Evolutionary conservation across 148 eudicot species (phyloP), one percentile per base, ranked within the genome.

Genomic region (Vaccinium darrowii): DNA sequence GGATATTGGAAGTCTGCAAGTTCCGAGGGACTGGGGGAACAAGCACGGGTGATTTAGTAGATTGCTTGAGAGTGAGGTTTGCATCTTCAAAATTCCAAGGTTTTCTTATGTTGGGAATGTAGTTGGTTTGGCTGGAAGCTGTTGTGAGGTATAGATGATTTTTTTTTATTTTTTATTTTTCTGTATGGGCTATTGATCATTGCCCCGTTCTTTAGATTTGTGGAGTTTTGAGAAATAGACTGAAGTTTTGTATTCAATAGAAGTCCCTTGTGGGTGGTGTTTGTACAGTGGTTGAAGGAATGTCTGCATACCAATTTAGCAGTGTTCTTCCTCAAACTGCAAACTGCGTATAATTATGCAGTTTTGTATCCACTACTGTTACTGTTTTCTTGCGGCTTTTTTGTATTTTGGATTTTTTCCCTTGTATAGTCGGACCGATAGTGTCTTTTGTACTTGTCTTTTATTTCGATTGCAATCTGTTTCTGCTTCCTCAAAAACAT

Each of bases 31-130:
- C 49, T 3, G 11, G 11, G 15, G 27, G 69, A 62, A 36, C 27
- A 39, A 36, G 51, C 53, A 47, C 39, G 3, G 51, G 23, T 56
- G 67, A 80, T 15, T 80, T 21, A 4, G 23, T 18, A 49, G 72
- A 57, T 52, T 56, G 83, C n/a, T 60, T 80, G 71, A 4, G 21
- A 43, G 83, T 19, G 73, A 47, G 75, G 73, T 43, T 43, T 81
- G 25, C 39, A 9, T 56, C 65, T 15, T 79, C 60, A 15, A 43
- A 60, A 79, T 79, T 56, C 65, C 11, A 33, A 54, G 52, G 73
- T 60, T 33, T 39, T 33, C 72, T 33, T 81, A 13, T 10, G 83
- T 25, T 33, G 82, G 4, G 13, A 19, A 23, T 50, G 30, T 23
- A n/a, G 14, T 63, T 47, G 74, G 57, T n/a, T 81, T 62, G 54